Evolutionary conservation across 2,329 filamentous ascomycete genomes (phyloP).

Genomic region (Chrysosporium keratinophilum): DNA sequence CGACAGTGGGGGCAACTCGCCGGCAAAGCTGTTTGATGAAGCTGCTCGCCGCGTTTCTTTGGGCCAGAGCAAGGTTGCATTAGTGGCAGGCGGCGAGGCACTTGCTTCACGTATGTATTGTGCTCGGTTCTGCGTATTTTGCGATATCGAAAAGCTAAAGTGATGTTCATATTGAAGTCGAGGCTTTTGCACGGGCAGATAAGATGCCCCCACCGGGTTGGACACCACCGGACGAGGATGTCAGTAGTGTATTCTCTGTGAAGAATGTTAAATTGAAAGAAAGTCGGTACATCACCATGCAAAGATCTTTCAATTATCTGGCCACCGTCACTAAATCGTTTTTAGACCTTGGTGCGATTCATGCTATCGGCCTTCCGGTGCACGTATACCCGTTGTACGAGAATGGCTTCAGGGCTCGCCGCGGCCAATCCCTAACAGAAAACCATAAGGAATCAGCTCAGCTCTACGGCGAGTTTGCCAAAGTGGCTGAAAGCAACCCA

Average conservation of each 20-base stretch:
- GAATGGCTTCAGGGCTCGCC: slow-evolving; percentile 50
- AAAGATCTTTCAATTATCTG: not conserved
- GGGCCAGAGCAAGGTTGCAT: slow-evolving; percentile 46
- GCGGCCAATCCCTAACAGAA: slow-evolving; percentile 43
- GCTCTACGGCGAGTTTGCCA: slow-evolving; percentile 52
- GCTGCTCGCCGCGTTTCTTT: slow-evolving; percentile 48
- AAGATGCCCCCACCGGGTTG: slow-evolving; percentile 51
- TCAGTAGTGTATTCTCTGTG: slow-evolving; percentile 42
- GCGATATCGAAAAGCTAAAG: not conserved
- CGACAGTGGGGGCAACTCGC: slow-evolving; percentile 54
- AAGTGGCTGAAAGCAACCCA: slow-evolving; percentile 44
- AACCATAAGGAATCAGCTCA: slow-evolving; percentile 51
- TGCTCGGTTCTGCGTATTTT: slow-evolving; percentile 4
- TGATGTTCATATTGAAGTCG: slow-evolving; percentile 32
- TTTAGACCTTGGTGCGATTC: slow-evolving; percentile 46
- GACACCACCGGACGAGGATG: slow-evolving; percentile 41
- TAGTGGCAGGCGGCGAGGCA: slow-evolving; percentile 56
- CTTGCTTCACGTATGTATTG: slow-evolving; percentile 42
- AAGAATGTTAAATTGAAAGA: slow-evolving; percentile 38
- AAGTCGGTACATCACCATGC: slow-evolving; percentile 26
- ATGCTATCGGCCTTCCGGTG: slow-evolving; percentile 53
- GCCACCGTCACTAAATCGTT: not conserved
- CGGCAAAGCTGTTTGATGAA: slow-evolving; percentile 53
- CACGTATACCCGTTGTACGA: slow-evolving; percentile 60
- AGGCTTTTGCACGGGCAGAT: slow-evolving; percentile 42